Conservation (phyloP, 768 basidiomycete species). For the Amanita phalloides region DNA sequence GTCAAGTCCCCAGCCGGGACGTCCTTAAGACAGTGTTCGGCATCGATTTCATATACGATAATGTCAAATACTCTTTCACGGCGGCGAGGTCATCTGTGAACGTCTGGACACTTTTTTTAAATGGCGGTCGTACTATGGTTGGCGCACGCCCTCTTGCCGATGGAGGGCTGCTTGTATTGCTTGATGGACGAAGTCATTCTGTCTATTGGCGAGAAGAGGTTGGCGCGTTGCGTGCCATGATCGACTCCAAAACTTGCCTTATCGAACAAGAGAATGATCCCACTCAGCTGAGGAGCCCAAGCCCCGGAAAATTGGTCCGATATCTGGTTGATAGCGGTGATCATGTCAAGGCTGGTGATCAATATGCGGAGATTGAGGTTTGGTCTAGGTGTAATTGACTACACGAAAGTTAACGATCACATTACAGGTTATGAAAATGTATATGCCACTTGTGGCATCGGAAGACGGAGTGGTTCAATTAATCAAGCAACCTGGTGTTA, state of each 20-base stretch:
- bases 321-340: constrained; percentile 96
- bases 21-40: constrained; percentile 94
- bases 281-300: constrained; percentile 91
- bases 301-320: constrained; percentile 91
- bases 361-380: constrained; percentile 97
- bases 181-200: constrained; percentile 94
- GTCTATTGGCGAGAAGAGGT: constrained; percentile 99
- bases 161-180: constrained; percentile 83
- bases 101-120: constrained; percentile 91
- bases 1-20: constrained; percentile 92
- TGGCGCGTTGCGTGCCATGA: constrained; percentile 82
- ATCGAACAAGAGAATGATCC: constrained; percentile 99
- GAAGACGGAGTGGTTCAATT: constrained; percentile 93
- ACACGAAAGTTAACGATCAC: neutral
- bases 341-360: constrained; percentile 92
- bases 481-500: constrained; percentile 97
- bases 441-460: constrained; percentile 92
- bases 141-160: constrained; percentile 90
- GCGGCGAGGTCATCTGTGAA: constrained; percentile 83
- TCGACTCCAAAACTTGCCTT: constrained; percentile 95
- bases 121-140: constrained; percentile 88
- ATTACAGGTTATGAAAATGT: constrained; percentile 94
- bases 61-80: constrained; percentile 90
- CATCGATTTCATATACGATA: constrained; percentile 97
- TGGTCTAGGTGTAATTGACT: constrained; percentile 10